Evolutionary conservation across 768 basidiomycete species (phyloP).

Genomic region (Leccinum subgranulosum): DNA sequence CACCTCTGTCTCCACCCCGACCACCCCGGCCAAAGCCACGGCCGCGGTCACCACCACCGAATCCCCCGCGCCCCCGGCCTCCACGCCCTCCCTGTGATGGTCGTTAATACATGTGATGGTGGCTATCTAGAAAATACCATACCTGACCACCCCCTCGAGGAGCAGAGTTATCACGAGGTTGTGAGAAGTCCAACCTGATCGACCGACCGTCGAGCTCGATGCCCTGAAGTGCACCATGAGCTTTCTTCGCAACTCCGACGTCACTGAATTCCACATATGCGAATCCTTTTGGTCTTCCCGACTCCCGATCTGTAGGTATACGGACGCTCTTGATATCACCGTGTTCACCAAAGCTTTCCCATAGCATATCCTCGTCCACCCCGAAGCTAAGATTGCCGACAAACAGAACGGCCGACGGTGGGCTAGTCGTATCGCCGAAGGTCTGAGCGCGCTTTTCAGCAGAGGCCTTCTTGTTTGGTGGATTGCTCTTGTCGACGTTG

Average conservation of each 20-base stretch:
- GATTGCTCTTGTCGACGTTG: conserved; percentile 78
- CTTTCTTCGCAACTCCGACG: conserved; percentile 75
- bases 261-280: conserved; percentile 94
- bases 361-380: conserved; percentile 78
- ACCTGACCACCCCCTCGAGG: conserved; percentile 43
- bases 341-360: conserved; percentile 87
- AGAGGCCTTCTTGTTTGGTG: conserved; percentile 51
- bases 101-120: not conserved
- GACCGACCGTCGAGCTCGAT: conserved; percentile 77
- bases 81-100: conserved; percentile 32
- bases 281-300: conserved; percentile 90
- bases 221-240: conserved; percentile 66
- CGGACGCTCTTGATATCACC: conserved; percentile 84
- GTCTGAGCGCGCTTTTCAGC: conserved; percentile 70
- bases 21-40: conserved; percentile 41
- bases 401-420: conserved; percentile 77
- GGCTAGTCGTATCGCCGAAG: conserved; percentile 68
- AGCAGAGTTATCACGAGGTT: conserved; percentile 61
- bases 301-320: conserved; percentile 89
- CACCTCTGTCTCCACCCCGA: conserved; percentile 37
- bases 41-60: conserved; percentile 37
- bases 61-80: conserved; percentile 29
- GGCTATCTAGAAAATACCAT: conserved; percentile 22
- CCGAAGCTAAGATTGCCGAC: conserved; percentile 87
- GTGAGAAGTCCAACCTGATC: conserved; percentile 83